Evolutionary conservation across 2,329 filamentous ascomycete genomes (phyloP), one percentile per base, ranked within the genome.

Genomic region (Amesomyces nigricolor): DNA sequence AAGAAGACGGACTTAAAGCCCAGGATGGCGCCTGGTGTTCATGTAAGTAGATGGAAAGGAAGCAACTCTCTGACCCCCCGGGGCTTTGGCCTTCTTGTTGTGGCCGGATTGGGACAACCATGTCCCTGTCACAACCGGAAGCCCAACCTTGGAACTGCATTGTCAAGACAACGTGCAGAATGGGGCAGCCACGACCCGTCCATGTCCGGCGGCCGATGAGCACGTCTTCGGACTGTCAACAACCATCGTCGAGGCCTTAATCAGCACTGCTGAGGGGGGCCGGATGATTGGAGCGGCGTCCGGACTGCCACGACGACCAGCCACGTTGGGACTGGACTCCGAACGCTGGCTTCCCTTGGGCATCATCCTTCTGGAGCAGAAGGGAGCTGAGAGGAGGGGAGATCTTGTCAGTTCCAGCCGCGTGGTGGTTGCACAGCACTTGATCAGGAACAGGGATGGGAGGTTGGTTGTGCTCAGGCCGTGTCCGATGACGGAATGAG

Each of bases 281-380:
- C 42, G 16, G 32, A 51, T 43, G 56, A 53, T 58, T 55, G 52
- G 56, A 53, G 45, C 48, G 44, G 37, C 40, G 40, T 51, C 52
- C 52, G 29, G 38, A 56, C 53, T 60, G 52, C 52, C 58, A 56
- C 53, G 55, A 60, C 29, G 51, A 19, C 53, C 55, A 58, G 58
- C 55, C 58, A 58, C 56, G 52, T 56, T 37, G 51, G 39, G 54
- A 58, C 54, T 59, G 57, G 57, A 54, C 32, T 52, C 40, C 44
- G 47, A 22, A 37, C 53, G 43, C 22, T 26, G 22, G 22, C 32
- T 35, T 32, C 30, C 37, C 39, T 54, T 61, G 57, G 59, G 54
- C 54, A 59, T n/a, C 57, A 54, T 57, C 54, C 51, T 51, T 54
- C 53, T 44, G 39, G 35, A 17, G 42, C 29, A 45, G 26, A 47